Evolutionary conservation across 148 eudicot species (phyloP), one percentile per base, ranked within the genome.

Genomic region (Vaccinium vitisidaea): DNA sequence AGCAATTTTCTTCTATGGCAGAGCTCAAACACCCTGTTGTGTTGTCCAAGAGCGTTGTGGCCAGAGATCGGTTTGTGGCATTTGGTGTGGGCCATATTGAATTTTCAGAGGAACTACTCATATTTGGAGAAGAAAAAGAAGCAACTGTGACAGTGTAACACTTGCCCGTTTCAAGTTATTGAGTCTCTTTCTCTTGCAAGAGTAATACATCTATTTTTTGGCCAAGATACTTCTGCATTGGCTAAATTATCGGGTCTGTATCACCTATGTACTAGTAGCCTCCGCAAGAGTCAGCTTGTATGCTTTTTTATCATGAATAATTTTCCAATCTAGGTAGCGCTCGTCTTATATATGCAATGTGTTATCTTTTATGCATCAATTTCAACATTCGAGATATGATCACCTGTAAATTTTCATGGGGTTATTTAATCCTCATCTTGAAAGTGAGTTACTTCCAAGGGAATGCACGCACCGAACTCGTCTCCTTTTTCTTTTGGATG

Each of bases 1-100:
- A 90, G 92, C 79, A 88, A 88, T 43, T 90, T 90, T 80, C 83
- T 88, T 15, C 59, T 87, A 1, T 88, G 90, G 92, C 92, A 90
- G 53, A 87, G 88, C 4, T 76, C 25, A 10, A 79, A 79, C 56
- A 83, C 89, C 61, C 63, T 87, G 7, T 80, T 90, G 67, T 82
- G 48, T 75, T 83, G 77, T 85, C 90, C 88, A 9, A 83, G 83
- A 56, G 89, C 83, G 0, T 63, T 90, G 85, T 90, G 92, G 92
- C 90, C 89, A 18, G 92, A 90, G 82, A 77, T 90, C 16, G 80
- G 92, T 16, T 79, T 90, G 85, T 25, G 89, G 84, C 88, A 88
- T 84, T 79, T 90, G 84, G 88, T 90, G 67, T 84, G 84, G 83
- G 88, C 89, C n/a, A 55, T 90, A 56, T 67, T 90, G 54, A 85